Evolutionary conservation across 441 rosid species (phyloP).

Genomic region (Viola pubescens): DNA sequence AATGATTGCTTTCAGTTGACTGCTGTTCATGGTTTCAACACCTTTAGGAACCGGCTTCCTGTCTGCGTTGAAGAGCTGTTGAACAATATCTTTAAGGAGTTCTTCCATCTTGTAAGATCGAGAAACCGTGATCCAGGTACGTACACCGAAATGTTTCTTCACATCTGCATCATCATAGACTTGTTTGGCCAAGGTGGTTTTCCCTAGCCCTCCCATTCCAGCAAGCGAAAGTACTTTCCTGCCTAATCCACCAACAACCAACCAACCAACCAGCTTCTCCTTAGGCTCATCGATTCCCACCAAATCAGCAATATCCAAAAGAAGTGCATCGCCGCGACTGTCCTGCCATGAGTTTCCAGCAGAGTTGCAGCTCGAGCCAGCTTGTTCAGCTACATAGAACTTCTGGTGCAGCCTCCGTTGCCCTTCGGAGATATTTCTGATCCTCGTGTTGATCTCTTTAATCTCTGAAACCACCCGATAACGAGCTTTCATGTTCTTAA

Average conservation of each 20-base stretch:
- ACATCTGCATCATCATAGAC: slow-evolving; percentile 14
- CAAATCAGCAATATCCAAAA: slow-evolving; percentile 14
- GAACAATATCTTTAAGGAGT: slow-evolving; percentile 12
- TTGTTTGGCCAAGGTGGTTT: slow-evolving; percentile 17
- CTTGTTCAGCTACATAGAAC: slow-evolving; percentile 12
- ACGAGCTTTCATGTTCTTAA: slow-evolving; percentile 29
- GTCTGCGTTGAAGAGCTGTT: slow-evolving; percentile 2
- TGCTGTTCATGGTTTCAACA: slow-evolving; percentile 1
- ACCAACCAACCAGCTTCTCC: slow-evolving; percentile 4
- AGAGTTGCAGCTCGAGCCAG: slow-evolving; percentile 13
- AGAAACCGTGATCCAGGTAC: slow-evolving; percentile 19
- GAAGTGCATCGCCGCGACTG: slow-evolving; percentile 18
- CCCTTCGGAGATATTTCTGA: slow-evolving; percentile 18
- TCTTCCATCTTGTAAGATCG: slow-evolving; percentile 13
- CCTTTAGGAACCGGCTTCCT: slow-evolving; percentile 5
- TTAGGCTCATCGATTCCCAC: slow-evolving; percentile 21
- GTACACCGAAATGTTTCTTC: slow-evolving; percentile 7
- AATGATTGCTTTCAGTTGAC: not conserved
- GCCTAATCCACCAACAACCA: slow-evolving; percentile 6
- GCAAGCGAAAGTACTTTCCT: slow-evolving; percentile 14
- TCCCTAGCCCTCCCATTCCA: slow-evolving; percentile 21
- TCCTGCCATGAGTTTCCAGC: not conserved
- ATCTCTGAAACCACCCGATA: slow-evolving; percentile 23
- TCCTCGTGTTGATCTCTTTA: slow-evolving; percentile 18
- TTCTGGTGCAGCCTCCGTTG: slow-evolving; percentile 19